Percentiles rank a stretch among this genome's conserved stretches.
phyloP scores from a whole-genome alignment of 371 early-diverging fungal genomes.

The Batkoa obscura region DNA sequence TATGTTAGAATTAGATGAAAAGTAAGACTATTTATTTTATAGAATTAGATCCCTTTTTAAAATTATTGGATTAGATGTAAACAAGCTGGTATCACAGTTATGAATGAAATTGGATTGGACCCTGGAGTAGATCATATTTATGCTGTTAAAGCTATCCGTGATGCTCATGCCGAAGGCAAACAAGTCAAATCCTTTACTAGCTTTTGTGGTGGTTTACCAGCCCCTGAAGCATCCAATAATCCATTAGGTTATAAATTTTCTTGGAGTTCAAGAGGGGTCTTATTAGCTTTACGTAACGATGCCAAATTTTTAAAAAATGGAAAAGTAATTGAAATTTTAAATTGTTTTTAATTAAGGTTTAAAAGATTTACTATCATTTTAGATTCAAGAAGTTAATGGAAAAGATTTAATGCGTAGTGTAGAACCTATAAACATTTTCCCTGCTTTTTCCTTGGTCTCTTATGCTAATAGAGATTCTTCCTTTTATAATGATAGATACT shows the following conservation, averaged over 20 bases:
- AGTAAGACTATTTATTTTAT: slow-evolving; percentile 20
- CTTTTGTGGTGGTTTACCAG: slow-evolving; percentile 97
- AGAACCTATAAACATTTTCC: slow-evolving; percentile 69
- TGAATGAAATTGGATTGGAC: slow-evolving; percentile 90
- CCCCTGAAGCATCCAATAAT: slow-evolving; percentile 91
- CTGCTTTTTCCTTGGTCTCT: slow-evolving; percentile 68
- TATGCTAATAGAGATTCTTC: slow-evolving; percentile 97
- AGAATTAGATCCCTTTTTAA: background rate
- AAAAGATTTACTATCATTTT: slow-evolving; percentile 15
- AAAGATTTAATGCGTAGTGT: slow-evolving; percentile 76
- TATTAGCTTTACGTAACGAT: slow-evolving; percentile 81
- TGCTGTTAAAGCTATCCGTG: slow-evolving; percentile 67
- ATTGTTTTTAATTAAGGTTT: slow-evolving; percentile 18
- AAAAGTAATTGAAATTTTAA: slow-evolving; percentile 29
- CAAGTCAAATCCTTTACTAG: slow-evolving; percentile 76
- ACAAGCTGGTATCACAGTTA: slow-evolving; percentile 54
- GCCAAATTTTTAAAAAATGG: slow-evolving; percentile 79
- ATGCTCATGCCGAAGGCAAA: slow-evolving; percentile 72
- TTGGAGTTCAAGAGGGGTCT: slow-evolving; percentile 91
- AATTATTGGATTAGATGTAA: slow-evolving; percentile 51
- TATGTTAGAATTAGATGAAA: slow-evolving; percentile 61
- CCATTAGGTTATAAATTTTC: slow-evolving; percentile 98
- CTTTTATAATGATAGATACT: slow-evolving; percentile 80
- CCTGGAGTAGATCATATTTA: slow-evolving; percentile 90
- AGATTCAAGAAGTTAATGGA: slow-evolving; percentile 73